Evolutionary conservation across 2,329 filamentous ascomycete genomes (phyloP).

Genomic region (Colletotrichum truncatum): DNA sequence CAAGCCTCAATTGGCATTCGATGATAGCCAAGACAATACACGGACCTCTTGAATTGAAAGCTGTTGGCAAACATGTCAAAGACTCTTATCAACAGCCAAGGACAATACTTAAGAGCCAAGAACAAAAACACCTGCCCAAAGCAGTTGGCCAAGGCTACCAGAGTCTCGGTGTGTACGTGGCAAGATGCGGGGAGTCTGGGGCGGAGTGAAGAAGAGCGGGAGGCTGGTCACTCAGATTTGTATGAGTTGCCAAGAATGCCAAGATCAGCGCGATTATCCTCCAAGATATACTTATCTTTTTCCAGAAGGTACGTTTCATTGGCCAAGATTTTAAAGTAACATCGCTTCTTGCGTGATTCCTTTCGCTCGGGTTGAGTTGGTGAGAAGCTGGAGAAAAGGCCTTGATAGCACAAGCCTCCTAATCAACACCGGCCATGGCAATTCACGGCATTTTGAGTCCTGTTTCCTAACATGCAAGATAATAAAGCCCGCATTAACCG

Average conservation of each 20-base stretch:
- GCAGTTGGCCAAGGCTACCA: not conserved
- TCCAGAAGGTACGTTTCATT: not conserved
- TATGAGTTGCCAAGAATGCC: not conserved
- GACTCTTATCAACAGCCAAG: not conserved
- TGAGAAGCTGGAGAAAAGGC: not conserved
- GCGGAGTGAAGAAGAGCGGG: not conserved
- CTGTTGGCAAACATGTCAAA: too few species aligned
- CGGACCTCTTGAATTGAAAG: too few species aligned
- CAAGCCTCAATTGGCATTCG: too few species aligned
- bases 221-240: not conserved
- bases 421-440: not conserved
- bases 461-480: not conserved
- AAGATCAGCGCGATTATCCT: conserved; percentile 4
- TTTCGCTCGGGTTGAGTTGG: not conserved
- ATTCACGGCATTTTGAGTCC: not conserved
- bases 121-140: conserved; percentile 6
- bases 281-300: conserved; percentile 17
- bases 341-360: conserved; percentile 12
- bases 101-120: not conserved
- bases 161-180: not conserved
- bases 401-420: not conserved
- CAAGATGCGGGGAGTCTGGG: not conserved
- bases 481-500: too few species aligned
- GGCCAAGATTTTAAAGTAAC: conserved; percentile 6
- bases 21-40: too few species aligned